Conservation (phyloP, 129 eudicot genomes). For the Scalesia atractyloides region DNA sequence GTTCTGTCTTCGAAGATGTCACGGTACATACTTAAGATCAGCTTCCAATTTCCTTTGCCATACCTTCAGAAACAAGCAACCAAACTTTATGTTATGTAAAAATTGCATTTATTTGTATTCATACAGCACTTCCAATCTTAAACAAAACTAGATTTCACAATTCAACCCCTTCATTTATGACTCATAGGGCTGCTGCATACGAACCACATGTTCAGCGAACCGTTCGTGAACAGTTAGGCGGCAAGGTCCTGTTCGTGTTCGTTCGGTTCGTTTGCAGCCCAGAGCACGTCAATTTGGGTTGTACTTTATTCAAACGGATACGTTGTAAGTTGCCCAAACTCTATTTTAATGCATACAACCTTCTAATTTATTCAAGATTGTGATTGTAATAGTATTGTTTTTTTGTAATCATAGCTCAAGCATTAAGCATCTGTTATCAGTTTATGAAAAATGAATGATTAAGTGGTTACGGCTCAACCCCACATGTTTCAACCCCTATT, state of each 20-base stretch:
- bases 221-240: too few relatives aligned
- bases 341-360: conserved; percentile 5
- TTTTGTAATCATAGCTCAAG: neutral
- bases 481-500: neutral
- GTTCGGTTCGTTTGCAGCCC: too few relatives aligned
- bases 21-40: conserved; percentile 47
- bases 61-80: conserved; percentile 39
- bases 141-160: neutral
- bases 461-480: neutral
- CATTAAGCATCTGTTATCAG: neutral
- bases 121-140: neutral
- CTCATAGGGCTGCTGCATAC: too few relatives aligned
- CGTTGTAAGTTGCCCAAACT: neutral
- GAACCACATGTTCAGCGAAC: too few relatives aligned
- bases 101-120: conserved; percentile 7
- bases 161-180: neutral
- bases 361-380: neutral
- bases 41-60: conserved; percentile 80
- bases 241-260: too few relatives aligned
- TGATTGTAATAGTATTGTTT: too few relatives aligned
- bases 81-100: neutral
- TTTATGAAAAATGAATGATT: neutral
- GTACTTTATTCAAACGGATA: conserved; percentile 1
- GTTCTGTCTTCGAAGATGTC: conserved; percentile 75
- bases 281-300: neutral